phyloP scores from a whole-genome alignment of 2,329 filamentous ascomycete species.

The Fusarium nelsonii region DNA sequence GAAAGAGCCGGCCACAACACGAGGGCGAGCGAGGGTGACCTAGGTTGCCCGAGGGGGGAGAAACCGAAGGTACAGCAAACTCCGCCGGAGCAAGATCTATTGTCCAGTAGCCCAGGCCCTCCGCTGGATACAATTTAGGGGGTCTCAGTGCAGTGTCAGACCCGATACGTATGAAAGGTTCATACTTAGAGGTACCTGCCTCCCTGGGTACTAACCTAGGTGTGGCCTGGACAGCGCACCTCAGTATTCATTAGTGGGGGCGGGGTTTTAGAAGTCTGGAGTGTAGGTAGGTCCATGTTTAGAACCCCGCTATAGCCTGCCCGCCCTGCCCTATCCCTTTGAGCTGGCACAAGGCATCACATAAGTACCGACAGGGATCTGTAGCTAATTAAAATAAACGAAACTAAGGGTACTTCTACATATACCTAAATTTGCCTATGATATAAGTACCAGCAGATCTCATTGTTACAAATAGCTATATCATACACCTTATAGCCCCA shows the following conservation, averaged over 20 bases:
- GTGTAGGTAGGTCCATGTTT: no score
- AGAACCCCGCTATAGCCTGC: slow-evolving; percentile 13
- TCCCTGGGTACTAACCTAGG: neutral
- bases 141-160: slow-evolving; percentile 1
- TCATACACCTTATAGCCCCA: no score
- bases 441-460: no score
- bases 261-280: slow-evolving; percentile 23
- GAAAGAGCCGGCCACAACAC: slow-evolving; percentile 8
- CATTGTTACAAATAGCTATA: no score
- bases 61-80: neutral
- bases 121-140: slow-evolving; percentile 7
- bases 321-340: neutral
- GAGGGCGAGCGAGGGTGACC: slow-evolving; percentile 3
- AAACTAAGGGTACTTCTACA: no score
- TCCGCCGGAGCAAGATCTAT: neutral
- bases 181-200: no score
- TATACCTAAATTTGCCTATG: no score
- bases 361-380: no score
- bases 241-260: slow-evolving; percentile 30
- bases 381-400: no score
- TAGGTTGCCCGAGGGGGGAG: neutral
- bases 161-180: neutral
- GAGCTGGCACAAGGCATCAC: no score
- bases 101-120: neutral
- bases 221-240: slow-evolving; percentile 11